Base-by-base conservation (phyloP, 2,329 filamentous ascomycete species). In the Camillea tinctor region DNA sequence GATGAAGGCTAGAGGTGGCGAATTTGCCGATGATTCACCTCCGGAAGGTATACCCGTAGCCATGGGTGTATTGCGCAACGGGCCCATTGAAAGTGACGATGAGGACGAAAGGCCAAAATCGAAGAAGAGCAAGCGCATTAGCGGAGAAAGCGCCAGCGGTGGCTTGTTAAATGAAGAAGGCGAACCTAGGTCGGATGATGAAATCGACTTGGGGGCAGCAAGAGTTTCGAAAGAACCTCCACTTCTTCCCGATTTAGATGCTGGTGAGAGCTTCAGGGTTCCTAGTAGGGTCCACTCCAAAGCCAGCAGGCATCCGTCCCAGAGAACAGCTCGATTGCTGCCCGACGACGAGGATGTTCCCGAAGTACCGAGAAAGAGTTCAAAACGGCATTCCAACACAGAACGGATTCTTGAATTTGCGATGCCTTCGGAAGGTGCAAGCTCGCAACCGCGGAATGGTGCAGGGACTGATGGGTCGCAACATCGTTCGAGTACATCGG, bases 281-380 rank as follows among this genome's bases (percentile, higher is more conserved):
- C 87, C 88, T 1, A 89, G 84, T 69, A 82, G 88, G 22, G 78
- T 84, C 50, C 82, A 82, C 17, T 90, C 88, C 2, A 85, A 82
- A 64, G 81, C 81, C 20, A 87, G 80, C 62, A 75, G 80, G 21
- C 69, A 73, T 48, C 61, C 72, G 30, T 72, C 74, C 56, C 69
- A 76, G 63, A 77, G 76, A 55, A 74, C 72, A 17, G 73, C 63
- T 61, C 76, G 64, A 56, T 72, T 64, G 49, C 55, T 68, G 60
- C 65, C 56, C 62, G 60, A 61, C 56, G 63, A 69, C 50, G 65
- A 68, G n/a, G 73, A 55, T n/a, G 68, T 81, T 3, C 86, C 87
- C 0, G 79, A 82, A 7, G 83, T 93, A 30, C 90, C 91, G 2
- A 82, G 90, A 26, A 92, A 89, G 75, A 92, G 88, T 71, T 93